phyloP scores from a whole-genome alignment of 495 filamentous ascomycete species.

The Aspergillus taichungensis region DNA sequence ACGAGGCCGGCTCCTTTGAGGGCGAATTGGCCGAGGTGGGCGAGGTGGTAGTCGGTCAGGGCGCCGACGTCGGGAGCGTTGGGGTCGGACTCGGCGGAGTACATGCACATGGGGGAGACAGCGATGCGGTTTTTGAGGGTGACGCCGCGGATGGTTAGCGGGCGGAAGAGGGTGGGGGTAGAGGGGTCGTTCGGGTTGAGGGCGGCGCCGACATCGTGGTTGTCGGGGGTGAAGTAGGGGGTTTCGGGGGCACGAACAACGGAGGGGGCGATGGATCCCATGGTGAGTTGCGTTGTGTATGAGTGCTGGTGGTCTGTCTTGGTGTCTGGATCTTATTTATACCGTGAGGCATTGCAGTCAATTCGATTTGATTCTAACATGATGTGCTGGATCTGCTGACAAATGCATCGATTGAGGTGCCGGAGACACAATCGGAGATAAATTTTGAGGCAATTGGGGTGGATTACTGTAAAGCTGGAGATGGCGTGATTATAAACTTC shows the following conservation, averaged over 20 bases:
- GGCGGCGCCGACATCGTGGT: conserved; percentile 44
- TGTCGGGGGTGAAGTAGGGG: conserved; percentile 53
- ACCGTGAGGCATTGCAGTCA: no score
- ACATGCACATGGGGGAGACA: conserved; percentile 53
- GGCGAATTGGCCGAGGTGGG: conserved; percentile 53
- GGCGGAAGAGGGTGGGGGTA: conserved; percentile 56
- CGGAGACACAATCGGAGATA: no score
- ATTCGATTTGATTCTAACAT: no score
- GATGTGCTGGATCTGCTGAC: no score
- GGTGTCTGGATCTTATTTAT: no score
- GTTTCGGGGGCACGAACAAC: conserved; percentile 12
- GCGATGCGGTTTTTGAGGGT: conserved; percentile 65
- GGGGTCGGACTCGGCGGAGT: conserved; percentile 44
- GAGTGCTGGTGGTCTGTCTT: no score
- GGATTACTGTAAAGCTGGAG: no score
- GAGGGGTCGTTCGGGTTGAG: conserved; percentile 26
- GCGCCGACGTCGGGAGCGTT: conserved; percentile 44
- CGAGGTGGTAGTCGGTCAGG: conserved; percentile 61
- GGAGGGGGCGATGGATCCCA: conserved; percentile 3
- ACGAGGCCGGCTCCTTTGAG: conserved; percentile 56
- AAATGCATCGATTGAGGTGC: no score
- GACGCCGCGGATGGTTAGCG: conserved; percentile 56
- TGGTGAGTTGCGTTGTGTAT: no score
- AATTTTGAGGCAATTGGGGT: no score
- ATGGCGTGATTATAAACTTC: no score